A percentile compares a stretch with the other conserved stretches of the same genome.
These are phyloP conservation scores for Phytopythium sindhum DNA, from an alignment of 352 stramenopile genomes.

Conservation along the genomic window DNA sequence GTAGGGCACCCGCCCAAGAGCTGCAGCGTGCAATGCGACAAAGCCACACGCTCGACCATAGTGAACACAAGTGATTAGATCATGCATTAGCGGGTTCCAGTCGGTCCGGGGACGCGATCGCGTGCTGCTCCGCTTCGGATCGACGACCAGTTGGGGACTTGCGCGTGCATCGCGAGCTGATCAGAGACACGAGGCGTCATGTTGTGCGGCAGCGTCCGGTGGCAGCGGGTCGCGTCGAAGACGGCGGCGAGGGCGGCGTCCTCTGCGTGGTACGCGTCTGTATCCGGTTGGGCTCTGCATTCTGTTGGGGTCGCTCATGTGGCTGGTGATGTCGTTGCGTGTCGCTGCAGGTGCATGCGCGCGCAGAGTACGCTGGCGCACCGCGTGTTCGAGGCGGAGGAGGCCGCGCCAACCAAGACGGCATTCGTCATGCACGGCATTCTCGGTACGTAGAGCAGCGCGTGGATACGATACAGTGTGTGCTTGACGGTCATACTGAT, in stretches of 20 bases:
- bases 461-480: conserved; percentile 4
- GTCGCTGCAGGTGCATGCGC: conserved; percentile 5
- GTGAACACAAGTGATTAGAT: background rate
- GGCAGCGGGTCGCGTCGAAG: background rate
- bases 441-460: conserved; percentile 36
- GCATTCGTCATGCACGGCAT: conserved; percentile 81
- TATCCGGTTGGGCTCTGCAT: background rate
- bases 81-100: too few species aligned
- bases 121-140: too few species aligned
- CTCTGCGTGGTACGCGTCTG: background rate
- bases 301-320: background rate
- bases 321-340: conserved; percentile 3
- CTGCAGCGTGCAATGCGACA: too few species aligned
- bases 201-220: background rate
- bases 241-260: background rate
- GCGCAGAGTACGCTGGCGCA: conserved; percentile 57
- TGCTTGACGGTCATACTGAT: background rate
- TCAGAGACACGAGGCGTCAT: background rate
- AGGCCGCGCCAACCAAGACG: conserved; percentile 47
- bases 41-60: background rate
- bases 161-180: background rate
- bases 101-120: too few species aligned
- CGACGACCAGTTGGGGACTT: too few species aligned
- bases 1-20: background rate
- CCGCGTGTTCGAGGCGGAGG: conserved; percentile 54